These are phyloP conservation scores for Nicotiana benthamiana DNA, from an alignment of 257 asterid species.

Conservation along the genomic window DNA sequence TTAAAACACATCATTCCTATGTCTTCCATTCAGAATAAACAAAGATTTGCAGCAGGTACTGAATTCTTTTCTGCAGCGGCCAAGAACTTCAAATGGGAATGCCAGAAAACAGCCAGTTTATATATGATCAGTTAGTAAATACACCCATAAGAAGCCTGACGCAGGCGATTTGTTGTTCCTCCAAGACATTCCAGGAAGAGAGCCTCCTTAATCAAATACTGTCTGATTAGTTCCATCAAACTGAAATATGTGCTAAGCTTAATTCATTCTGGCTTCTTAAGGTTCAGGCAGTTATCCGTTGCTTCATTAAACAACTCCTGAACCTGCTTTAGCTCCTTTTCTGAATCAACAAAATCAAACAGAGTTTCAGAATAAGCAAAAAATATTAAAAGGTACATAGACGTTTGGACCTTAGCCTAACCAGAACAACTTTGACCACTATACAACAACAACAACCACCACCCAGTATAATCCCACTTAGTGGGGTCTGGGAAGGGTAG, in stretches of 20 bases:
- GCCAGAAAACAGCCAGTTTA: not conserved
- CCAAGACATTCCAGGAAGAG: not conserved
- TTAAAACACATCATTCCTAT: not conserved
- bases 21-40: not conserved
- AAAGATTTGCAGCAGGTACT: not conserved
- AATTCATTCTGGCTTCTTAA: slow-evolving; percentile 61
- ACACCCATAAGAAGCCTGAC: not conserved
- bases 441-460: too few species aligned
- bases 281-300: slow-evolving; percentile 76
- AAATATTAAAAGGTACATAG: not conserved
- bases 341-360: slow-evolving; percentile 20
- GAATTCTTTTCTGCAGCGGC: not conserved
- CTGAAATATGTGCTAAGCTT: not conserved
- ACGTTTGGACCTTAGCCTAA: not conserved
- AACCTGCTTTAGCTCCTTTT: slow-evolving; percentile 72
- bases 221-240: not conserved
- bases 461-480: too few species aligned
- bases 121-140: not conserved
- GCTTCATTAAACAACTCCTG: slow-evolving; percentile 79
- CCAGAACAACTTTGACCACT: not conserved
- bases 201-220: not conserved
- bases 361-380: not conserved
- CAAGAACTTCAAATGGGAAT: not conserved
- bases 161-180: not conserved
- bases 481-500: too few species aligned